Percentiles rank a stretch among this genome's conserved stretches.
Conservation (phyloP, 257 asterid genomes). For the Petunia axillaris region DNA sequence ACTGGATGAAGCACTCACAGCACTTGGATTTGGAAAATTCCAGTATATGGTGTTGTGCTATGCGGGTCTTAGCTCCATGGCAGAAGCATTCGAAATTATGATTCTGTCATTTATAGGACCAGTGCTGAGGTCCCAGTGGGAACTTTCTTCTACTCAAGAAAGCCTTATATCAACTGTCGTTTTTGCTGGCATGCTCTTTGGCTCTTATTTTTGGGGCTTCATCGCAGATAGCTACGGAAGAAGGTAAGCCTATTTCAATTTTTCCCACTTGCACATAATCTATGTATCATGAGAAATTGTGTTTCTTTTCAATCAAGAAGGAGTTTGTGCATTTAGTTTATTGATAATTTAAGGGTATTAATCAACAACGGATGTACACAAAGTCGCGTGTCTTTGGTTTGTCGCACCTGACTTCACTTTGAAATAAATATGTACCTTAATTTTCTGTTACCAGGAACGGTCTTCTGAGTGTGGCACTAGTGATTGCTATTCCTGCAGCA, state of each 20-base stretch:
- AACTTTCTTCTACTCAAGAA: constrained; percentile 65
- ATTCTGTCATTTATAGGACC: constrained; percentile 78
- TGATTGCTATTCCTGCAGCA: constrained; percentile 57
- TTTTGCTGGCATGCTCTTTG: constrained; percentile 83
- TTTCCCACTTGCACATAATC: too few relatives aligned
- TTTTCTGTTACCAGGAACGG: constrained; percentile 61
- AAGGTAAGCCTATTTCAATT: constrained; percentile 46
- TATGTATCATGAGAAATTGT: too few relatives aligned
- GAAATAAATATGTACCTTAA: background rate
- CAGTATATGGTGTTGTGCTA: constrained; percentile 59
- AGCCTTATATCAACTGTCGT: constrained; percentile 69
- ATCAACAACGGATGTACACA: too few relatives aligned
- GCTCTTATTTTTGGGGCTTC: constrained; percentile 74
- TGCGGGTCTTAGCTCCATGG: constrained; percentile 75
- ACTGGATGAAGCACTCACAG: constrained; percentile 66
- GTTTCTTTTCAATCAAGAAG: too few relatives aligned
- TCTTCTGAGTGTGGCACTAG: constrained; percentile 63
- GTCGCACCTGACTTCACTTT: too few relatives aligned
- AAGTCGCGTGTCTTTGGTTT: too few relatives aligned
- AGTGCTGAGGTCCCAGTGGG: constrained; percentile 67
- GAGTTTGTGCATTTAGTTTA: too few relatives aligned
- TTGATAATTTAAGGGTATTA: too few relatives aligned
- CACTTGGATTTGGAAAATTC: constrained; percentile 77
- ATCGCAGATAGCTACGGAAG: constrained; percentile 72
- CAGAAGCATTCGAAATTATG: constrained; percentile 86